Base-by-base conservation (phyloP, 805 yeast species). In the Barnettozyma sp. region DNA sequence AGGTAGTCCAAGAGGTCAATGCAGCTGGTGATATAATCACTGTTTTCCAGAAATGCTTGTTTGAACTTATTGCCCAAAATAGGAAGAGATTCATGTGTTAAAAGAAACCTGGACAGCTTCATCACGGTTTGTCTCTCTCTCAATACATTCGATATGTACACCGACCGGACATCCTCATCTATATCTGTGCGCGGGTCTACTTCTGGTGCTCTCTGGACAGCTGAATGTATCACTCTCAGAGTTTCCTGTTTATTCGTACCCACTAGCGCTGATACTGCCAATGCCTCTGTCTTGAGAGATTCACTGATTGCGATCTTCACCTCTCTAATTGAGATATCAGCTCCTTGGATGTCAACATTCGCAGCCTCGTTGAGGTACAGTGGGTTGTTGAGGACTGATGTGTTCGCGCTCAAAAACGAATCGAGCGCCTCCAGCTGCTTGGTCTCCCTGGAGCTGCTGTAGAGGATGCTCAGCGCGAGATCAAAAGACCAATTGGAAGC, bases 121-220 rank as follows among this genome's bases (percentile, higher is more conserved):
- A 76, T 48, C 0, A 74, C 56, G 1, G 63, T 52, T 41, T 76
- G 59, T 49, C 81, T 66, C 48, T 79, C 85, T 38, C 65, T 56
- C 38, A 75, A 54, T 2, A 71, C 58, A n/a, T 52, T 54, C 15
- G 60, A 51, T 7, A 62, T 57, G 47, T 66, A 63, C n/a, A 54
- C n/a, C 2, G 27, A 24, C 4, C 36, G 37, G 10, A 31, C 38
- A 14, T 39, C 43, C 22, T 40, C 41, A 18, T 36, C 34, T 10
- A 30, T 32, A 8, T 39, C 31, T 4, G 33, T 22, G 7, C 18
- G 18, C 3, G 21, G 40, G 10, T 25, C 33, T 14, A 24, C 35
- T 10, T 44, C 42, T 54, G 68, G 38, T 35, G 74, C 62, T 36
- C 59, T 53, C 43, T 64, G 52, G 31, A 57, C 45, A 35, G 69